These are phyloP conservation scores for Magnusiomyces suaveolens DNA, from an alignment of 1,139 yeast species.

Conservation along the genomic window DNA sequence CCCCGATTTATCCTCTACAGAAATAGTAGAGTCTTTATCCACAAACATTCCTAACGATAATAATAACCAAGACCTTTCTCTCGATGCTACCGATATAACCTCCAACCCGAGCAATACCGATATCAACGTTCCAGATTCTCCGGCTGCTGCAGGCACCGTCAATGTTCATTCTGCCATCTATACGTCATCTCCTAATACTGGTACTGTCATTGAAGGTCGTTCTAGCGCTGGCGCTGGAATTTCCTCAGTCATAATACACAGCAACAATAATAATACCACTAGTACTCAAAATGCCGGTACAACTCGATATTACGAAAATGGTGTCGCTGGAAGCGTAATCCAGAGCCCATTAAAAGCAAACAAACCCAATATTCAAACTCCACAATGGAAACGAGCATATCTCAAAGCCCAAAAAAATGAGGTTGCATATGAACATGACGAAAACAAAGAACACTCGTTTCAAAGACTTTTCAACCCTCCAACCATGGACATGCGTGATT, in stretches of 20 bases:
- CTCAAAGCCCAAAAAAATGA: background rate
- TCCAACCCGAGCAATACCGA: background rate
- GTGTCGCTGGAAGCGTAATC: background rate
- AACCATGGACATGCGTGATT: background rate
- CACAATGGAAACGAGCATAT: slow-evolving; percentile 4
- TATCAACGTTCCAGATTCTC: background rate
- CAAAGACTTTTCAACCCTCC: slow-evolving; percentile 4
- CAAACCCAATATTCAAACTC: background rate
- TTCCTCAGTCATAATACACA: background rate
- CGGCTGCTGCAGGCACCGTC: background rate
- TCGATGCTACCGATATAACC: background rate
- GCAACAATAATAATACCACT: background rate
- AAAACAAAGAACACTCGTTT: background rate
- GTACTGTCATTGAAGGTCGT: background rate
- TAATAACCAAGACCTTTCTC: background rate
- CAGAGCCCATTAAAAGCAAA: background rate
- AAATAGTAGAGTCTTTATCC: slow-evolving; percentile 5
- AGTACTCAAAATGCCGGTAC: background rate
- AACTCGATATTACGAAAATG: background rate
- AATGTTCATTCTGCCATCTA: background rate
- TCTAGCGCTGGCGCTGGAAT: background rate
- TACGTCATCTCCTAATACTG: background rate
- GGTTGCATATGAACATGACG: background rate
- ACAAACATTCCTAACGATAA: too few relatives aligned
- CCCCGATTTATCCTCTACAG: background rate